phyloP scores from a whole-genome alignment of 2,329 filamentous ascomycete genomes.

The Aureobasidium sp. region DNA sequence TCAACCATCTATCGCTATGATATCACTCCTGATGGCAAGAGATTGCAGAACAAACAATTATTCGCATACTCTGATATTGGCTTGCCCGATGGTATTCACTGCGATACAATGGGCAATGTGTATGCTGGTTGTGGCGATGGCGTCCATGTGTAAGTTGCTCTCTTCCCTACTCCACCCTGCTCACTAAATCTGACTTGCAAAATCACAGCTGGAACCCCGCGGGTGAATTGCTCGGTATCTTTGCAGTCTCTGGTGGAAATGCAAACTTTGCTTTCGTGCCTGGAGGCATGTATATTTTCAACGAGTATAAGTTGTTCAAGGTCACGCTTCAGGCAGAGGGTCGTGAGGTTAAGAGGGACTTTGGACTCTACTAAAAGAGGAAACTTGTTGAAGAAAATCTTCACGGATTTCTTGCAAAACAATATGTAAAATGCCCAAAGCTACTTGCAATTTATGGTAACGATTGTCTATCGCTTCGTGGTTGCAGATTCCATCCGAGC shows the following conservation, averaged over 20 bases:
- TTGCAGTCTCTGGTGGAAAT: conserved; percentile 38
- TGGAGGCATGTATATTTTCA: conserved; percentile 28
- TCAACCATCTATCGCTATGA: conserved; percentile 40
- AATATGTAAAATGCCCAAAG: too few species aligned
- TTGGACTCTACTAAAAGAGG: conserved; percentile 20
- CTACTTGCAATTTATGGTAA: neutral
- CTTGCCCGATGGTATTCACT: conserved; percentile 18
- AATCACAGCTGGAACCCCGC: conserved; percentile 12
- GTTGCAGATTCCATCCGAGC: too few species aligned
- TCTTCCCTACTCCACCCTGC: neutral
- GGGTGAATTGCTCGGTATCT: conserved; percentile 37
- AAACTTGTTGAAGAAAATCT: neutral
- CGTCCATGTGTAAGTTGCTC: conserved; percentile 15
- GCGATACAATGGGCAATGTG: conserved; percentile 18
- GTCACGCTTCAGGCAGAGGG: conserved; percentile 28
- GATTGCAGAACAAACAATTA: conserved; percentile 22
- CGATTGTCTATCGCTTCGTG: neutral
- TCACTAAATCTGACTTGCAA: neutral
- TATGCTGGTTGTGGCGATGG: conserved; percentile 19
- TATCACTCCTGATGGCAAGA: conserved; percentile 29
- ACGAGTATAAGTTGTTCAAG: conserved; percentile 29
- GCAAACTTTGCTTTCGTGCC: conserved; percentile 31
- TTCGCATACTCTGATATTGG: conserved; percentile 17
- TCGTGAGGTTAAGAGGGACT: conserved; percentile 28
- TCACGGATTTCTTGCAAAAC: too few species aligned